These are phyloP conservation scores for Zangia roseola DNA, from an alignment of 768 basidiomycete genomes.

Conservation along the genomic window DNA sequence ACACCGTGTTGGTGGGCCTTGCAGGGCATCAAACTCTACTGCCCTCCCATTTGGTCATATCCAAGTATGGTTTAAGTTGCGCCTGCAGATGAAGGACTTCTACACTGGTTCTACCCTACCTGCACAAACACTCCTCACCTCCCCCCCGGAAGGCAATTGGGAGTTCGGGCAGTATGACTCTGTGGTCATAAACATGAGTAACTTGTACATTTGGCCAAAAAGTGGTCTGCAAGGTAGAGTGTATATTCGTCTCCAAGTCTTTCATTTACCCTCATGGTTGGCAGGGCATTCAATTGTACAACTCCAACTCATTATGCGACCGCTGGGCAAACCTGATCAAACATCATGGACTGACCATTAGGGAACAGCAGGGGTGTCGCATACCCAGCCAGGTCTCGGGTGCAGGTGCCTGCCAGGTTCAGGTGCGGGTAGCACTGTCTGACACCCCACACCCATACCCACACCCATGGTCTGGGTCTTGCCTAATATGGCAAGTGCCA, in stretches of 20 bases:
- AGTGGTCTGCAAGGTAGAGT: neutral
- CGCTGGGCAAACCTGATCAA: neutral
- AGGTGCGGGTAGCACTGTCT: neutral
- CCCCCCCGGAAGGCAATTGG: neutral
- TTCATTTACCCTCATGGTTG: neutral
- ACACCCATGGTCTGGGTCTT: neutral
- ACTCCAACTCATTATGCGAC: neutral
- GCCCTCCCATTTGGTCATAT: neutral
- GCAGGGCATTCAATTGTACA: conserved; percentile 4
- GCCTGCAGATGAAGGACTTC: neutral
- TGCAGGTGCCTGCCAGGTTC: neutral
- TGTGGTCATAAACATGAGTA: neutral
- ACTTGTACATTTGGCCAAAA: neutral
- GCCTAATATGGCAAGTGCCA: no score
- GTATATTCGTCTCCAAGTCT: neutral
- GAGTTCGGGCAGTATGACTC: neutral
- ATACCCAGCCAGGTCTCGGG: neutral
- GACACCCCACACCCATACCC: no score
- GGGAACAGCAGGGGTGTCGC: neutral
- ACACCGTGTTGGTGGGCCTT: neutral
- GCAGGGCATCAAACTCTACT: neutral
- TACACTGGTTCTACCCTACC: neutral
- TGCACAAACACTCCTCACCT: neutral
- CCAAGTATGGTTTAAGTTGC: neutral
- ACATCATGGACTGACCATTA: neutral